phyloP scores from a whole-genome alignment of 1,284 basidiomycete genomes.

The Cryptococcus jaspeensis region DNA sequence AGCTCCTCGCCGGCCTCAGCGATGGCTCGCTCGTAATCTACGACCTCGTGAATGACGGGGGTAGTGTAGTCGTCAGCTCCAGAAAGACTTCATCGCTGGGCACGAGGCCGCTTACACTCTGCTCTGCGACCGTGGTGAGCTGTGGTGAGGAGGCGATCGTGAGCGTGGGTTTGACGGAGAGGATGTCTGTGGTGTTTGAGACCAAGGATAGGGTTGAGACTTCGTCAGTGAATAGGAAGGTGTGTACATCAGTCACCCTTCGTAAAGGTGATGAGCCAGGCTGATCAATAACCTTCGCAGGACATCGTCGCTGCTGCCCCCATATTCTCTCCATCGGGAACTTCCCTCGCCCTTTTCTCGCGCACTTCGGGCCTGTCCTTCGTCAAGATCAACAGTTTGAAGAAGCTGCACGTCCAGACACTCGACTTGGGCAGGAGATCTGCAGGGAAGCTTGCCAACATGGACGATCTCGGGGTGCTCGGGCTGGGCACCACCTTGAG shows the following conservation, averaged over 20 bases:
- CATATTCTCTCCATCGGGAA: conserved; percentile 58
- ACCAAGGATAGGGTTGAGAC: conserved; percentile 64
- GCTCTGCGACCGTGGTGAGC: conserved; percentile 1
- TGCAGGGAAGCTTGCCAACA: conserved; percentile 64
- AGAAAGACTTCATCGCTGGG: conserved; percentile 52
- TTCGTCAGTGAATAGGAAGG: conserved; percentile 73
- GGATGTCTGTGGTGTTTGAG: conserved; percentile 56
- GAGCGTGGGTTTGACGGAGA: conserved; percentile 40
- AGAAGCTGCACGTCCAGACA: conserved; percentile 77
- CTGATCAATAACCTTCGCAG: conserved; percentile 49
- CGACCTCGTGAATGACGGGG: conserved; percentile 35
- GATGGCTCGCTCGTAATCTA: conserved; percentile 75
- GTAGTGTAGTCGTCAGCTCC: conserved; percentile 35
- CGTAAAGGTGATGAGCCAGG: neutral
- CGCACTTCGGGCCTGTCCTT: conserved; percentile 58
- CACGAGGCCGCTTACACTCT: conserved; percentile 31
- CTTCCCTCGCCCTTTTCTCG: conserved; percentile 55
- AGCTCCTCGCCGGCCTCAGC: conserved; percentile 73
- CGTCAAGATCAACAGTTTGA: conserved; percentile 65
- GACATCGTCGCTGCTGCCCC: conserved; percentile 61
- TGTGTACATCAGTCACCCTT: conserved; percentile 41
- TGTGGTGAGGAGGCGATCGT: conserved; percentile 33
- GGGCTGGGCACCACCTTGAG: conserved; percentile 63
- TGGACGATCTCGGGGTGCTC: conserved; percentile 59
- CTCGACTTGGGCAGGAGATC: conserved; percentile 68